phyloP scores from a whole-genome alignment of 2,329 filamentous ascomycete species.

The Fusarium sacchari region DNA sequence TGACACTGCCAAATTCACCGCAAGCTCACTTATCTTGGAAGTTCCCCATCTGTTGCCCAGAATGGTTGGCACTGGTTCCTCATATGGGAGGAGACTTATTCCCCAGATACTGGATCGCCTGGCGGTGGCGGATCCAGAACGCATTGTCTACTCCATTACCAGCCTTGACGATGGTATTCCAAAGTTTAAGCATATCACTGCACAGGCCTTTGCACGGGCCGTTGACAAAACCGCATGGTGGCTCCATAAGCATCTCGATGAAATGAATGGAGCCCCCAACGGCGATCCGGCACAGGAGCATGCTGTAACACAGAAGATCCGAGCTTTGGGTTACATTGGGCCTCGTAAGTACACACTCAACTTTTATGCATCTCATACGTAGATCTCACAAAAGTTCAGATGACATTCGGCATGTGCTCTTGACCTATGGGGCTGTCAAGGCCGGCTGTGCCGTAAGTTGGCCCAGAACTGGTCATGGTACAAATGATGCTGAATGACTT shows the following conservation, averaged over 20 bases:
- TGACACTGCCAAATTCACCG: not conserved
- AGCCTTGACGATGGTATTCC: not conserved
- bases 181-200: not conserved
- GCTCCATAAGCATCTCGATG: not conserved
- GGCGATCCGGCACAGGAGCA: not conserved
- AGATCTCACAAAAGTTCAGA: not conserved
- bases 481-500: not conserved
- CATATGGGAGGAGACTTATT: not conserved
- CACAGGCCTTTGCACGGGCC: not conserved
- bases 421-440: not conserved
- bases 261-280: not conserved
- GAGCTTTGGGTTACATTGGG: not conserved
- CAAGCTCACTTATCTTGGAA: not conserved
- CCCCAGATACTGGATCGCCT: not conserved
- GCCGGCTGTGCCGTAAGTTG: not conserved
- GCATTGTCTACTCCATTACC: not conserved
- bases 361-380: rapidly evolving
- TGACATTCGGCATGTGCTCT: not conserved
- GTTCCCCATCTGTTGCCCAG: no score
- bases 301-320: not conserved
- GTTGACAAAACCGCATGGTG: constrained; percentile 2
- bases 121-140: not conserved
- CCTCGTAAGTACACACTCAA: not conserved
- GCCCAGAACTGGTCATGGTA: not conserved
- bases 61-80: not conserved